Base-by-base conservation (phyloP, 108 stramenopile species). In the Nannochloropsis oceanica region DNA sequence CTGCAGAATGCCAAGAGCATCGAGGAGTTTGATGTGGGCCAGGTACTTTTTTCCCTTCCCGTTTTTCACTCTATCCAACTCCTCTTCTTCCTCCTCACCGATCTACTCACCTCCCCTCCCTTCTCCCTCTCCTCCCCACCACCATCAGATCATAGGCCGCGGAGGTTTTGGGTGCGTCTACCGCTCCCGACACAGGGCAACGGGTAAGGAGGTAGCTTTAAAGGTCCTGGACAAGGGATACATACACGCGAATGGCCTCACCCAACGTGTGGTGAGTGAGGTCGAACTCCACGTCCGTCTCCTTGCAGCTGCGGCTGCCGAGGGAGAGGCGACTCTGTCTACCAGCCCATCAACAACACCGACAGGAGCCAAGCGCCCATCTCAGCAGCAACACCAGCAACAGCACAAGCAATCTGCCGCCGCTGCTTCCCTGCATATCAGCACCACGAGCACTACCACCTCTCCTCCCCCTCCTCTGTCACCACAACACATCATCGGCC, bases 151-250 rank as follows among this genome's bases (percentile, higher is more conserved):
- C 22, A 26, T 92, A 25, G 91, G 91, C 22, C 43, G 84, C 26
- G 91, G 91, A 20, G 90, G 88, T 42, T 92, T 89, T 22, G 91
- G 89, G 22, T 43, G 83, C 13, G 91, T 92, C 22, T 91, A 89
- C 43, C 85, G 86, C 10, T 91, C 91, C 42, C 79, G 89, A 13
- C 89, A 87, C 22, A 44, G 87, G 3, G 43, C 81, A 26, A 88
- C 89, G 27, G 87, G 87, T 3, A 25, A 85, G 44, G 85, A 92
- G 42, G 90, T 92, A 13, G 90, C 91, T 34, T 27, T 92, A 42
- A 92, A 92, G 84, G 87, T 90, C 42, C 89, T 92, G 20, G 90
- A 92, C 87, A 91, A 91, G 81, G 59, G 22, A 9, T 73, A 73
- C n/a, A 73, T 73, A 73, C 59, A 73, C 59, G 59, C 84, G 50